Percentiles rank a stretch among this genome's conserved stretches.
Evolutionary conservation across 345 rosid species (phyloP).

Genomic region (Erucastrum elatum): DNA sequence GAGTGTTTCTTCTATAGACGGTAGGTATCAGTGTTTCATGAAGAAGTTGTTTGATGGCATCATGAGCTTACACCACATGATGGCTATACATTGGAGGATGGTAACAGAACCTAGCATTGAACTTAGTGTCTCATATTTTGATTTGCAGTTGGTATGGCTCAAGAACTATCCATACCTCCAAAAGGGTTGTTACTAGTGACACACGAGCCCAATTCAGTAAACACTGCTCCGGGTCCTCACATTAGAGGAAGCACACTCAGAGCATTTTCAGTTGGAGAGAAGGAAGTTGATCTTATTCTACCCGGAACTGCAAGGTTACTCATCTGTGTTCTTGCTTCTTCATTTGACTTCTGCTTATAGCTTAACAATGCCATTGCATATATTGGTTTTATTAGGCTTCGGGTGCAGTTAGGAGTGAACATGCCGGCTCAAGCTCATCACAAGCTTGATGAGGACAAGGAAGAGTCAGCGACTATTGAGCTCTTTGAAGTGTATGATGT

Average conservation of each 20-base stretch:
- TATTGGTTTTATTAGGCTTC: constrained; percentile 49
- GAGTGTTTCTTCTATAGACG: constrained; percentile 46
- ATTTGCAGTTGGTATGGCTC: constrained; percentile 45
- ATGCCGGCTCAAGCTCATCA: constrained; percentile 92
- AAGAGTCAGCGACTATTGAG: constrained; percentile 59
- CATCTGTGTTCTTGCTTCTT: constrained; percentile 7
- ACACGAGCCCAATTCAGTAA: constrained; percentile 72
- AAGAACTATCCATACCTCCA: constrained; percentile 59
- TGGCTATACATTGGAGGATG: not conserved
- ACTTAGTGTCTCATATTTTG: not conserved
- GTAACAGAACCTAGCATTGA: not conserved
- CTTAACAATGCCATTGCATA: constrained; percentile 14
- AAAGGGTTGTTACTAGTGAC: constrained; percentile 66
- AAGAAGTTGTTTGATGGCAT: not conserved
- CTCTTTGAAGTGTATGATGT: constrained; percentile 86
- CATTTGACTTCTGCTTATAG: constrained; percentile 9
- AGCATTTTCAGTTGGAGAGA: constrained; percentile 70
- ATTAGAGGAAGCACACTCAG: constrained; percentile 75
- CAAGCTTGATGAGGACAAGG: constrained; percentile 52
- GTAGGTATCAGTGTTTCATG: constrained; percentile 43
- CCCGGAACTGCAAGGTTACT: constrained; percentile 78
- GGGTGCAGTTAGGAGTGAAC: constrained; percentile 91
- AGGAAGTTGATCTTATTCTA: constrained; percentile 80
- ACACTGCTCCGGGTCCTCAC: constrained; percentile 78
- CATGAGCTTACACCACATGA: not conserved